Conservation (phyloP, 768 basidiomycete genomes). For the Boletellus sp. region DNA sequence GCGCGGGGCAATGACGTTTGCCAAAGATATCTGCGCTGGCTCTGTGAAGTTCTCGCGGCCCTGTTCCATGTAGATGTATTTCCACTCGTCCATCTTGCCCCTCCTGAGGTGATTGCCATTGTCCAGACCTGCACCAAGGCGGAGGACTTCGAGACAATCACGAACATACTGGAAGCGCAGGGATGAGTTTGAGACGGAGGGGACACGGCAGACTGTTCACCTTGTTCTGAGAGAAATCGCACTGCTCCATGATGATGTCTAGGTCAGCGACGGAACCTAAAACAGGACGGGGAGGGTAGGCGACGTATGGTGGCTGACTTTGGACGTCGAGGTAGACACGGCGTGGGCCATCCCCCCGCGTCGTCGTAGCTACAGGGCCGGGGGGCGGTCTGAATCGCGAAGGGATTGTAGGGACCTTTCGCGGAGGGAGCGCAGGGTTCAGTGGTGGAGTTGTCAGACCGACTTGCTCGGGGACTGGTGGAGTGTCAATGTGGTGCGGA, state of each 20-base stretch:
- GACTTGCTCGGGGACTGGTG: slow-evolving; percentile 67
- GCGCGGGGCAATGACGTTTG: slow-evolving; percentile 31
- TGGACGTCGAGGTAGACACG: slow-evolving; percentile 76
- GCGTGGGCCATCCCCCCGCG: slow-evolving; percentile 72
- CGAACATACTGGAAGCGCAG: slow-evolving; percentile 72
- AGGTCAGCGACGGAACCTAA: slow-evolving; percentile 85
- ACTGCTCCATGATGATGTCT: slow-evolving; percentile 87
- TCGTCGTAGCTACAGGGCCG: slow-evolving; percentile 47
- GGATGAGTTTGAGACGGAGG: slow-evolving; percentile 10
- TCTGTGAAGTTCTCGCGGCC: slow-evolving; percentile 39
- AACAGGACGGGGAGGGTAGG: slow-evolving; percentile 85
- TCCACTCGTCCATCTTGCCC: slow-evolving; percentile 78
- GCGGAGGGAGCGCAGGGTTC: slow-evolving; percentile 75
- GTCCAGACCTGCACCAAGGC: slow-evolving; percentile 88
- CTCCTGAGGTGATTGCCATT: slow-evolving; percentile 71
- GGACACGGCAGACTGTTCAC: slow-evolving; percentile 32
- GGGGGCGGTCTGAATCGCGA: slow-evolving; percentile 46
- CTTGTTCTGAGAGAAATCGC: slow-evolving; percentile 82
- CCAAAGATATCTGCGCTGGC: slow-evolving; percentile 29
- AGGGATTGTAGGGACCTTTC: slow-evolving; percentile 42
- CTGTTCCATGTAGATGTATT: slow-evolving; percentile 81
- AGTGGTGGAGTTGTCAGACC: slow-evolving; percentile 50
- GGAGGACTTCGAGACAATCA: slow-evolving; percentile 91
- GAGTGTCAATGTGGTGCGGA: neutral
- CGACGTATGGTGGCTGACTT: slow-evolving; percentile 55